Conservation (phyloP, 768 basidiomycete genomes). For the Floccularia luteovirens region DNA sequence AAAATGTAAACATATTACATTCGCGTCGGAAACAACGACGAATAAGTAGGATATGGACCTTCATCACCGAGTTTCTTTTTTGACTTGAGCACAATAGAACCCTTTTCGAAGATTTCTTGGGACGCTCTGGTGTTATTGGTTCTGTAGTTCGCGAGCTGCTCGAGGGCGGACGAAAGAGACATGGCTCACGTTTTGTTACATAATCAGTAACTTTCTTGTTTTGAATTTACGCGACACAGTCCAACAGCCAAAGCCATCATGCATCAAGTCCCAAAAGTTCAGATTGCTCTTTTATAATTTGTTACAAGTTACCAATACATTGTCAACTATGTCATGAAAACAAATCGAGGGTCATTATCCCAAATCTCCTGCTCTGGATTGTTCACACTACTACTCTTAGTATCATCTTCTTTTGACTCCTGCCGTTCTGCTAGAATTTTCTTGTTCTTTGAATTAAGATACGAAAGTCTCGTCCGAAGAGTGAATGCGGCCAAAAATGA, state of each 20-base stretch:
- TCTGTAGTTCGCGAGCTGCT: slow-evolving; percentile 47
- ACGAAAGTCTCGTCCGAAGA: slow-evolving; percentile 34
- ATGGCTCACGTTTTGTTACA: no score
- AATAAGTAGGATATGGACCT: slow-evolving; percentile 27
- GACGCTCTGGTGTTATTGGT: slow-evolving; percentile 45
- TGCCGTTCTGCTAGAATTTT: slow-evolving; percentile 15
- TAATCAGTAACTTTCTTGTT: slow-evolving; percentile 4
- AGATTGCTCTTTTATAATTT: no score
- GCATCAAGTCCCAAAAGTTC: no score
- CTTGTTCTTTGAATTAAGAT: slow-evolving; percentile 33
- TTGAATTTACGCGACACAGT: not conserved
- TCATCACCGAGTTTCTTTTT: slow-evolving; percentile 49
- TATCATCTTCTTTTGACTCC: slow-evolving; percentile 11
- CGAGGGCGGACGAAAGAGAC: slow-evolving; percentile 40
- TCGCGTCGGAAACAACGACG: no score
- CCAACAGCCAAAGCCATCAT: no score
- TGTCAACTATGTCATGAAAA: slow-evolving; percentile 35
- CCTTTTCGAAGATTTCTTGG: slow-evolving; percentile 52
- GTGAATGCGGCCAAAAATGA: slow-evolving; percentile 33
- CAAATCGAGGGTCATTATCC: slow-evolving; percentile 45
- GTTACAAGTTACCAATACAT: no score
- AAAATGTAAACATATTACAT: slow-evolving; percentile 6
- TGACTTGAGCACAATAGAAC: slow-evolving; percentile 39
- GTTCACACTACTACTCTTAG: no score
- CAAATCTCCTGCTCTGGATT: slow-evolving; percentile 30